Base-by-base conservation (phyloP, 176 grass and related monocot genomes). In the Pharus latifolius region DNA sequence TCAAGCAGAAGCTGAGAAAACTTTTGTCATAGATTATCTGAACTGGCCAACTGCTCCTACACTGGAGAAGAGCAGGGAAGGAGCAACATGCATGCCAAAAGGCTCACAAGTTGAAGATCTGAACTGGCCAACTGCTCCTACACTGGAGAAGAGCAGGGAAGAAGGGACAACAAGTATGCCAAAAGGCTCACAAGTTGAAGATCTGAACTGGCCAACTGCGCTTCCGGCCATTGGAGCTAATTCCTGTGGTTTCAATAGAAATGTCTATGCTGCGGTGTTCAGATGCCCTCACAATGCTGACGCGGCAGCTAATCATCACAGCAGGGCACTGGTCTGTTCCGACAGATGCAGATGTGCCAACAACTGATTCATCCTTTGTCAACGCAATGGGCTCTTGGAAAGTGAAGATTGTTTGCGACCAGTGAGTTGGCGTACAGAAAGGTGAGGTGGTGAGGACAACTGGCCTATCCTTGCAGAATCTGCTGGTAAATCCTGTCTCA, bases 381-480 rank as follows among this genome's bases (percentile, higher is more conserved):
- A 93, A 85, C 3, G 74, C 72, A 1, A 93, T 88, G 37, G 94
- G 89, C 80, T 98, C 87, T 78, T 72, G 67, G 4, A 98, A 93
- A 37, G 84, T 93, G 56, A 98, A 82, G 72, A 93, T 81, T 58
- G 95, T 93, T 45, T 93, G 90, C 2, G 78, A 82, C 95, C 95
- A 98, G 48, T 98, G 95, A 77, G 95, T 98, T 60, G 75, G 77
- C 1, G 87, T 85, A 67, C 64, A 82, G 16, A 83, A 88, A 19
- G 95, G 94, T 25, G 95, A 98, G 17, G 95, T 98, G 18, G 95
- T 85, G 18, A 98, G 95, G 8, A 67, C 33, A 11, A 86, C 72
- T 1, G 83, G 81, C 57, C 60, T 93, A 67, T 93, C 90, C 64
- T 98, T 88, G 84, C 95, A 98, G 85, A 88, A 98, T 81, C 90